Evolutionary conservation across 2,329 filamentous ascomycete genomes (phyloP).

Genomic region (Monilinia aucupariae): DNA sequence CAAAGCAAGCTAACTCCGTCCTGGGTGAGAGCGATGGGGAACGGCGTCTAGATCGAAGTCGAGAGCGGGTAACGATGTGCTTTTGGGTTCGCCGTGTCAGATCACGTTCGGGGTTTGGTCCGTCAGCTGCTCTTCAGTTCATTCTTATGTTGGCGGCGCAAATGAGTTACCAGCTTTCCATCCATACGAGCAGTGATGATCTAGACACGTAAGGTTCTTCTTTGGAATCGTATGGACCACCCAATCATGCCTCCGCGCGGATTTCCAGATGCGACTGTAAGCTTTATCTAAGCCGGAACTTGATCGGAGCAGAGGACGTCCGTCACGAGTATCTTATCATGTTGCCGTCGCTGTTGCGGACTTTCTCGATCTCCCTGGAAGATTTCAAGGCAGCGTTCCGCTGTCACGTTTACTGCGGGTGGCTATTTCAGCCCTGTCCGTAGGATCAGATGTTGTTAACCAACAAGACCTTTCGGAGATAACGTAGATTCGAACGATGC

Average conservation of each 20-base stretch:
- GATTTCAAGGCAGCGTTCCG: neutral
- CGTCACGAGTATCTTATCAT: too few species aligned
- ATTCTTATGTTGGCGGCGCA: neutral
- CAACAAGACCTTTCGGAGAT: too few species aligned
- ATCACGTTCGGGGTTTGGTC: neutral
- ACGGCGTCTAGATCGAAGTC: neutral
- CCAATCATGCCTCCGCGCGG: too few species aligned
- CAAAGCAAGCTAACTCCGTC: neutral
- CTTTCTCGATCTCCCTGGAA: slow-evolving; percentile 2
- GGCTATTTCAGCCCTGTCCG: slow-evolving; percentile 7
- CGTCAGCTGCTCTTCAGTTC: neutral
- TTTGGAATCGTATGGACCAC: neutral
- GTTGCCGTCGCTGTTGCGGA: neutral
- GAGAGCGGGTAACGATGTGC: neutral
- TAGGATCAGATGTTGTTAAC: neutral
- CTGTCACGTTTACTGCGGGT: neutral
- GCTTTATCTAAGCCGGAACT: neutral
- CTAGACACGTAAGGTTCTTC: neutral
- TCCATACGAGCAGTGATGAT: too few species aligned
- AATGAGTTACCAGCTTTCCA: neutral
- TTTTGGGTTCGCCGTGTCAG: neutral
- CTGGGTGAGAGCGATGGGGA: neutral
- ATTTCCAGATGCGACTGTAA: neutral
- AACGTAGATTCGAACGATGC: neutral
- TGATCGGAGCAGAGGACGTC: neutral